Base-by-base conservation (phyloP, 176 grass and related monocot genomes). In the Triticum turgidum region DNA sequence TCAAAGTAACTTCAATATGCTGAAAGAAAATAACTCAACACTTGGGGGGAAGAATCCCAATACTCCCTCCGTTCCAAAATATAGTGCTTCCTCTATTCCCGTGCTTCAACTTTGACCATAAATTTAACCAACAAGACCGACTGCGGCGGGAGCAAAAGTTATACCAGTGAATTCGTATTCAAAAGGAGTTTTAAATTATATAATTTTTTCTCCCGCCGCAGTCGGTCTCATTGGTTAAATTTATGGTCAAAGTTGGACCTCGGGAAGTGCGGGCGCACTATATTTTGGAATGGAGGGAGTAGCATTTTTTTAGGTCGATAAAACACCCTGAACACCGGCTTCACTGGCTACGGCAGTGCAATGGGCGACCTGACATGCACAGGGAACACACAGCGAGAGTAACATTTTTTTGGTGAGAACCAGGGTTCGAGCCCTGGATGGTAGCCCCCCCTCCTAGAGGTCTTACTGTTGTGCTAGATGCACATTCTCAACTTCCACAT, bases 1-100 rank as follows among this genome's bases (percentile, higher is more conserved):
- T 86, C 22, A 72, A 83, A 73, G 21, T 79, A 78, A 74, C 41
- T 79, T 72, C 54, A 11, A 58, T 10, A 56, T 74, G 15, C 6
- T 54, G 15, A 54, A 8, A 70, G 14, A 37, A 67, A 67, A 38
- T 21, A 70, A 70, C 18, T 69, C 33, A 18, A 39, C 34, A 34
- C 34, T 69, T 37, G 7, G 15, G 34, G 34, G 34, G 18, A 39
- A 38, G 68, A 70, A 70, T 34, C 34, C 34, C 4, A 20, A 11
- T 54, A 32, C 32, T 32, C 32, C 32, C 32, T 32, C 32, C 3
- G 32, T 32, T 32, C 32, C 32, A 32, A 32, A 32, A 32, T 32
- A 0, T 32, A 32, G 32, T 32, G 32, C 32, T 32, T 32, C 32
- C 32, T 32, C 32, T 32, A 3, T 32, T 32, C 32, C 32, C 32